Percentiles rank a stretch among this genome's conserved stretches.
Evolutionary conservation across 2,329 filamentous ascomycete genomes (phyloP).

Genomic region (Truncatella angustata): DNA sequence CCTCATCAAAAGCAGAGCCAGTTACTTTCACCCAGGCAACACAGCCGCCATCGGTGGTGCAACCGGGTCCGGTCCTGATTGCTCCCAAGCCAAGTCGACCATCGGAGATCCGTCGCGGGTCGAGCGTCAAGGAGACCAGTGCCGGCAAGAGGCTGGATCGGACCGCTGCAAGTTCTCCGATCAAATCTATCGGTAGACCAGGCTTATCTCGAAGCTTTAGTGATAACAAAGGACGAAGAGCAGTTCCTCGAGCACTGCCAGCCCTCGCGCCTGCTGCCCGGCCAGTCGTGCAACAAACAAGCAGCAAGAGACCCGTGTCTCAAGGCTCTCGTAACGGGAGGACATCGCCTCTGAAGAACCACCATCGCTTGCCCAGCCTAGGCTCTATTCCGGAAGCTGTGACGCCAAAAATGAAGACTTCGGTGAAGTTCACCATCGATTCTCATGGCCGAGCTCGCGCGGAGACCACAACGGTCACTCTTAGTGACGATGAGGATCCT

Average conservation of each 20-base stretch:
- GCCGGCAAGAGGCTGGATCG: slow-evolving; percentile 42
- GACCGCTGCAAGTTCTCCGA: slow-evolving; percentile 45
- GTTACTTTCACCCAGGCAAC: slow-evolving; percentile 32
- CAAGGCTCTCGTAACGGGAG: slow-evolving; percentile 42
- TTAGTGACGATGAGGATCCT: slow-evolving; percentile 21
- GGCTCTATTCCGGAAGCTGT: slow-evolving; percentile 57
- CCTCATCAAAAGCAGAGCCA: slow-evolving; percentile 44
- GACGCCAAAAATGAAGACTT: slow-evolving; percentile 46
- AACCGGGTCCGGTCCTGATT: slow-evolving; percentile 23
- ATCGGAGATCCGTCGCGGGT: slow-evolving; percentile 42
- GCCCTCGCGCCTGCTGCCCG: slow-evolving; percentile 45
- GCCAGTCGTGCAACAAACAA: slow-evolving; percentile 27
- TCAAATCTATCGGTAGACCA: slow-evolving; percentile 46
- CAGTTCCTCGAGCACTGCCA: slow-evolving; percentile 39
- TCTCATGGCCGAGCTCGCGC: slow-evolving; percentile 58
- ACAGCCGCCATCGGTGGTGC: slow-evolving; percentile 25
- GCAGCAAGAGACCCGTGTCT: slow-evolving; percentile 29
- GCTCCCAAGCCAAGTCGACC: slow-evolving; percentile 29
- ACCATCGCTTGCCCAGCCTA: slow-evolving; percentile 49
- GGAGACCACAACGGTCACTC: slow-evolving; percentile 46
- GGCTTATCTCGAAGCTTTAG: slow-evolving; percentile 55
- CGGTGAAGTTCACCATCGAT: slow-evolving; percentile 64
- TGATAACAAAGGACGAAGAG: slow-evolving; percentile 49
- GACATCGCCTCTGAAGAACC: slow-evolving; percentile 51
- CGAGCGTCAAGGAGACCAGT: slow-evolving; percentile 42